Evolutionary conservation across 2,329 filamentous ascomycete species (phyloP), one percentile per base, ranked within the genome.

Genomic region (Incumbomyces lentus): DNA sequence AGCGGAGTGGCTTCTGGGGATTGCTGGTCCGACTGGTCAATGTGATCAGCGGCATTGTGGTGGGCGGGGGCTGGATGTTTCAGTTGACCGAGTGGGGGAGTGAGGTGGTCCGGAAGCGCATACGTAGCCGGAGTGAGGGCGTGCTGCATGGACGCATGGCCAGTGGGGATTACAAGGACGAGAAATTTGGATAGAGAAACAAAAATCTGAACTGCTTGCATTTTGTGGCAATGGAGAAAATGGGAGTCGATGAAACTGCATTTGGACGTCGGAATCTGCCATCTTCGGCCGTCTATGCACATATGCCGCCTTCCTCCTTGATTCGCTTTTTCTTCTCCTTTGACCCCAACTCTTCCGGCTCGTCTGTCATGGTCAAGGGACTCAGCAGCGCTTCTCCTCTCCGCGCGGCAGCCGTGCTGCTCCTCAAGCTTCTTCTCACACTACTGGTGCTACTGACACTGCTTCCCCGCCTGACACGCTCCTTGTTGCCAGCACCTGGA

Each of bases 11-110:
- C 36, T 71, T 95, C 49, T 67, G 95, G 54, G 72, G 76, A 18
- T 78, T 98, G 57, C 51, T 89, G 37, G 75, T 96, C 54, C 81
- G 90, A 62, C 68, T 95, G 42, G 82, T 96, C 54, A 98, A 98
- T 65, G 84, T 96, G 14, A 74, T 95, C 10, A 86, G 81, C 50
- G 92, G 92, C 12, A 87, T 95, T 16, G 70, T 98, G 54, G 92
- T 98, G 4, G 87, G 90, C 1, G 89, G 89, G 2, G 87, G 93
- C 53, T 98, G 92, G 92, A 76, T 85, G 42, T 96, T 86, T 64
- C 87, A 88, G 54, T 71, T 98, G 53, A 81, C 72, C 40, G 85
- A 90, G 53, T 95, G 87, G 85, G 68, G 74, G 1, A 59, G 64
- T 22, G 77, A 80, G 49, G 58, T 74, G 30, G 64, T 66, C 58